Base-by-base conservation (phyloP, 2,329 filamentous ascomycete genomes). In the Dothideomycetidae sp. region DNA sequence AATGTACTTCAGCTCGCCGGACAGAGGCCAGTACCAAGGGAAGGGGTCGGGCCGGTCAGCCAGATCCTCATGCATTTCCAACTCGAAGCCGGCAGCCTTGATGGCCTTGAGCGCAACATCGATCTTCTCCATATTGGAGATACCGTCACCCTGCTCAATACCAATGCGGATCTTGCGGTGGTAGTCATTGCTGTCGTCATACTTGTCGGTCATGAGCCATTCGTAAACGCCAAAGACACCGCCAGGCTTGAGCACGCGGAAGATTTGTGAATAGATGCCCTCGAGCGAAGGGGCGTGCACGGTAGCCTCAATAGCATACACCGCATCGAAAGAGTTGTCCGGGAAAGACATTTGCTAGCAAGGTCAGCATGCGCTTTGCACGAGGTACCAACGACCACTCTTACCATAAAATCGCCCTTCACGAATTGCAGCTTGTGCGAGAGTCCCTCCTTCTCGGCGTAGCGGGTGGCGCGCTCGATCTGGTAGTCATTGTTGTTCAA, bases 401-500 rank as follows among this genome's bases (percentile, higher is more conserved):
- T 28, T 59, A 70, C 67, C 88, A 96, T 96, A 59, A 98, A 98
- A 55, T 96, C 88, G 37, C 86, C 88, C 72, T 96, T 94, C 55
- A 84, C 79, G 52, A 84, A 96, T 45, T 70, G 71, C 48, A 93
- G 66, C 65, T 93, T 84, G 53, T 82, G 61, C 1, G 78, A 70
- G 36, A 96, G 67, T 36, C 78, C 78, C 62, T 93, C 83, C 61
- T 84, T 83, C 44, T 71, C 62, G 2, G 86, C 84, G 56, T 94
- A 93, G 38, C 71, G 68, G 10, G 76, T 85, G n/a, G 86, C 88
- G 47, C 90, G 82, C 57, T 94, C 75, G 48, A 96, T 93, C 66
- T 96, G 90, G 68, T 98, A 98, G 65, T 94, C 84, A 62, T 96
- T 96, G 75, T 94, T 96, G 75, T 96, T 98, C 58, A 96, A 65